Base-by-base conservation (phyloP, 441 rosid species). In the Gossypium aridum region DNA sequence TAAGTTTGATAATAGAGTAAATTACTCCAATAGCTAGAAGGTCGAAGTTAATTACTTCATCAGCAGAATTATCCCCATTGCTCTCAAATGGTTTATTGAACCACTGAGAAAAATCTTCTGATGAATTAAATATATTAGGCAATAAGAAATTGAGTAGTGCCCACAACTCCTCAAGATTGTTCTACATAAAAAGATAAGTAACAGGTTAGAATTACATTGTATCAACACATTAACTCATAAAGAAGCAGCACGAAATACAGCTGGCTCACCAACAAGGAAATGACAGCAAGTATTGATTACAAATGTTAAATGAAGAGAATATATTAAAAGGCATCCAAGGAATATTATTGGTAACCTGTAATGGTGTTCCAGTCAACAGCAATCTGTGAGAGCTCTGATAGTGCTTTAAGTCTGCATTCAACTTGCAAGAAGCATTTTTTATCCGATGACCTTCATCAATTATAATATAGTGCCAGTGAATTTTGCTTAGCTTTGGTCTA, bases 101-200 rank as follows among this genome's bases (percentile, higher is more conserved):
- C 98, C 98, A 94, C 76, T 94, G 98, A 83, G 97, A 92, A 80
- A 94, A 94, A 81, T 94, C 98, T 76, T 94, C 98, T 13, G 98
- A 91, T 43, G 98, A 91, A 83, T 92, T 94, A 82, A 94, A 94
- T 81, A 94, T 92, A 84, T 91, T 92, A 53, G 98, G 98, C 83
- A 94, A 80, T 82, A 92, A 83, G 85, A 94, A 94, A 84, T 94
- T 94, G 31, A 94, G 97, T 26, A 94, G 86, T 2, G 98, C 98
- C 98, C 98, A 94, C 81, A 94, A 43, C 49, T 43, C 49, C 49
- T 43, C 49, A 10, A 43, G 49, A 43, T 43, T 43, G 14, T 43
- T 43, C 97, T 94, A 77, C 83, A 86, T 45, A 73, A 79, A 22
- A 47, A 77, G 34, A 75, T 17, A 75, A 10, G 62, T 66, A 19